These are phyloP conservation scores for Fusarium algeriense DNA, from an alignment of 2,329 filamentous ascomycete species.

Conservation along the genomic window DNA sequence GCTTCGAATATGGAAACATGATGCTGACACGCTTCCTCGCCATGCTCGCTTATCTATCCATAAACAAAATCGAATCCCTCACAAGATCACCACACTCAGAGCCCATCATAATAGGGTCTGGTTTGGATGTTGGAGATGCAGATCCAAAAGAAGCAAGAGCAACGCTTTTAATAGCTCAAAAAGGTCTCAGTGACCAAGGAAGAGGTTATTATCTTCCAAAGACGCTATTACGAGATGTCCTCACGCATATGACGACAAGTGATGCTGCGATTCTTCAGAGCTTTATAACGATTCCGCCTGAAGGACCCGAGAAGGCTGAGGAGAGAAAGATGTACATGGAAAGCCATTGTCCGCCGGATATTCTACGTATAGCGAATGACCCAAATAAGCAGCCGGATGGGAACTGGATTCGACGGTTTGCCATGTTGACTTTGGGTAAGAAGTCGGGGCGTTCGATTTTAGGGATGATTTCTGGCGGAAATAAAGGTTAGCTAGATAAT, in stretches of 20 bases:
- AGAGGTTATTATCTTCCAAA: slow-evolving; percentile 5
- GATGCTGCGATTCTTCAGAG: slow-evolving; percentile 10
- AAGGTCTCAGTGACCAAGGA: slow-evolving; percentile 9
- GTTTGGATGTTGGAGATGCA: background rate
- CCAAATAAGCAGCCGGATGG: background rate
- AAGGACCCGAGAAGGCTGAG: background rate
- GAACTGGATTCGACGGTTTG: slow-evolving; percentile 7
- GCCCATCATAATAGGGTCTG: rapidly evolving
- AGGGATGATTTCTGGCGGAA: slow-evolving; percentile 8
- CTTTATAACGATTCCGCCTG: background rate
- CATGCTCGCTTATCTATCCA: slow-evolving; percentile 1
- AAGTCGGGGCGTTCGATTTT: background rate
- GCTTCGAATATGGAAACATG: slow-evolving; percentile 19
- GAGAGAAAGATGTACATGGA: slow-evolving; percentile 15
- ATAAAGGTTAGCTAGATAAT: background rate
- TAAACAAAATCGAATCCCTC: background rate
- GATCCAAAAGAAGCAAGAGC: background rate
- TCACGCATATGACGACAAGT: background rate
- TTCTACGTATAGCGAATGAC: background rate
- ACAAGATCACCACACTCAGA: background rate
- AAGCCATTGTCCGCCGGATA: slow-evolving; percentile 9
- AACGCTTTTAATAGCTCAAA: slow-evolving; percentile 4
- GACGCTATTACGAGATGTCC: background rate
- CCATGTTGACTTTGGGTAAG: background rate
- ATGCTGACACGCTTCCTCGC: slow-evolving; percentile 15